These are phyloP conservation scores for Salvia miltiorrhiza DNA, from an alignment of 257 asterid species.

Conservation along the genomic window DNA sequence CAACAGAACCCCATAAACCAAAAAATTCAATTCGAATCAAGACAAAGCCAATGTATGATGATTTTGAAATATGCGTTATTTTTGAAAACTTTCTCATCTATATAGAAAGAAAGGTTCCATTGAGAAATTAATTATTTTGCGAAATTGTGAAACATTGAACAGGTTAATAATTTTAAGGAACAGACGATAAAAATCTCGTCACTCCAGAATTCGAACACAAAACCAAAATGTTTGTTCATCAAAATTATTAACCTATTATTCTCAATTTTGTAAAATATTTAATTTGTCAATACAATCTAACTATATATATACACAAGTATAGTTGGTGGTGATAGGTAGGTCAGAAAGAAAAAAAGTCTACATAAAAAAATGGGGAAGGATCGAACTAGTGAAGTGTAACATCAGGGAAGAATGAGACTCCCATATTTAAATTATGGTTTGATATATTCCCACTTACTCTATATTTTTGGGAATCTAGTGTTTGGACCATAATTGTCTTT, in stretches of 20 bases:
- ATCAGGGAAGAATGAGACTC: slow-evolving; percentile 19
- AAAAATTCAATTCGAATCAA: too few species aligned
- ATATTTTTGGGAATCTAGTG: slow-evolving; percentile 34
- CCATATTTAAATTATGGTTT: neutral
- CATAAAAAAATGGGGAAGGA: neutral
- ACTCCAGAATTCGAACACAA: too few species aligned
- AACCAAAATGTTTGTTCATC: too few species aligned
- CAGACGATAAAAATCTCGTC: too few species aligned
- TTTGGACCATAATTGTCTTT: slow-evolving; percentile 22
- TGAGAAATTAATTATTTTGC: too few species aligned
- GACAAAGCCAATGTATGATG: neutral
- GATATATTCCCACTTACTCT: slow-evolving; percentile 21
- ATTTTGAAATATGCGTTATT: neutral
- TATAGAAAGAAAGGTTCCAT: too few species aligned
- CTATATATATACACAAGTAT: neutral
- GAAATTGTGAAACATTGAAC: too few species aligned
- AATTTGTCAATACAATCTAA: too few species aligned
- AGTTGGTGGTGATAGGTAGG: neutral
- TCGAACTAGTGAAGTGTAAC: slow-evolving; percentile 17
- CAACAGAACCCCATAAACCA: too few species aligned
- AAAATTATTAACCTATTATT: too few species aligned
- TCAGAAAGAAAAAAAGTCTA: neutral
- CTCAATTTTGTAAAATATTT: too few species aligned
- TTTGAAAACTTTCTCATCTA: neutral
- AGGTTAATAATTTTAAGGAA: too few species aligned